Conservation (phyloP, 805 yeast species). For the Schwanniomyces pseudopolymorphus region DNA sequence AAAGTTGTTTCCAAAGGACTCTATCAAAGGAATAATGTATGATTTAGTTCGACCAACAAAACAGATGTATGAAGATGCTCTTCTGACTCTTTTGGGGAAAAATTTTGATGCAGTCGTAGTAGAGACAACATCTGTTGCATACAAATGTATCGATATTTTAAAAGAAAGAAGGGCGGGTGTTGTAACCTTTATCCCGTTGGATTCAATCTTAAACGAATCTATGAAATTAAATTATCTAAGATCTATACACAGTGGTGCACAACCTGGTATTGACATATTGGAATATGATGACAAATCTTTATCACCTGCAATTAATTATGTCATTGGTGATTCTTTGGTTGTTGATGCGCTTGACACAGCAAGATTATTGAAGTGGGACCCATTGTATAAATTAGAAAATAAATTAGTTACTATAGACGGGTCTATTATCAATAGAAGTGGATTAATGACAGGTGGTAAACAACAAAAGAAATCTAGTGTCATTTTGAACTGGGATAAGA, state of each 20-base stretch:
- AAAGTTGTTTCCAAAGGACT: slow-evolving; percentile 67
- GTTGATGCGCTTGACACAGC: slow-evolving; percentile 74
- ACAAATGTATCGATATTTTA: slow-evolving; percentile 72
- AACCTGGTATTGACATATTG: slow-evolving; percentile 73
- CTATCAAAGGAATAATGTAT: slow-evolving; percentile 77
- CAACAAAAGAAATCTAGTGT: slow-evolving; percentile 44
- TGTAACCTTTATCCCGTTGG: slow-evolving; percentile 86
- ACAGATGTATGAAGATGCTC: slow-evolving; percentile 68
- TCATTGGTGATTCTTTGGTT: slow-evolving; percentile 75
- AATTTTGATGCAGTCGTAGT: slow-evolving; percentile 83
- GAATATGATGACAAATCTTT: slow-evolving; percentile 60
- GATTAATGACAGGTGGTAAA: slow-evolving; percentile 90
- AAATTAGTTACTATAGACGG: slow-evolving; percentile 85
- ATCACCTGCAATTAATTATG: slow-evolving; percentile 77
- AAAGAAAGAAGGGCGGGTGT: slow-evolving; percentile 84
- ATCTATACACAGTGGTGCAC: slow-evolving; percentile 49
- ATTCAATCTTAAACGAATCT: slow-evolving; percentile 58
- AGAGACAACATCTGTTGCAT: slow-evolving; percentile 65
- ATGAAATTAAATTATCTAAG: slow-evolving; percentile 57
- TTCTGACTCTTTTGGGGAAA: slow-evolving; percentile 75
- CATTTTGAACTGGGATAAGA: slow-evolving; percentile 66
- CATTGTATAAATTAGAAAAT: slow-evolving; percentile 43
- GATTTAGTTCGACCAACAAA: slow-evolving; percentile 80
- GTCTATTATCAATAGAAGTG: slow-evolving; percentile 77
- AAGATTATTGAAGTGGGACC: slow-evolving; percentile 67